Evolutionary conservation across 805 yeast genomes (phyloP).

Genomic region (Starmerella floricola): DNA sequence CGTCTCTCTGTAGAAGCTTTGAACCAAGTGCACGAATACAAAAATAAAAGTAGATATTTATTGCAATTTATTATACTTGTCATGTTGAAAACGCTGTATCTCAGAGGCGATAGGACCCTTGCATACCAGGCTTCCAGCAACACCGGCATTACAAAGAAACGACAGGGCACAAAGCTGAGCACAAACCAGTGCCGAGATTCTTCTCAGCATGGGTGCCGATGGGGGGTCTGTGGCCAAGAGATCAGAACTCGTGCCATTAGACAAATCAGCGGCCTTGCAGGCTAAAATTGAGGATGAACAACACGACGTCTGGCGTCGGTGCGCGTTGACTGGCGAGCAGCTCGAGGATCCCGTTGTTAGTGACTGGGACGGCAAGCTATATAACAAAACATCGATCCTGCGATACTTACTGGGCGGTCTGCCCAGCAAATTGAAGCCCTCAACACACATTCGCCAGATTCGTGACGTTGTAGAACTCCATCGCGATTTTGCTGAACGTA

Average conservation of each 20-base stretch:
- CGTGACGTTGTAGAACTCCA: constrained; percentile 38
- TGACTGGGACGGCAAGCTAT: constrained; percentile 56
- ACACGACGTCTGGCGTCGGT: constrained; percentile 33
- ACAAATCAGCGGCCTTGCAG: neutral
- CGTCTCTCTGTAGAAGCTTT: too few species aligned
- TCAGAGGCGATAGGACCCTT: too few species aligned
- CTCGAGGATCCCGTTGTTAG: constrained; percentile 42
- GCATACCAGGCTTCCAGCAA: too few species aligned
- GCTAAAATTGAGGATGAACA: neutral
- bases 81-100: too few species aligned
- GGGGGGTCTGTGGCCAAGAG: constrained; percentile 63
- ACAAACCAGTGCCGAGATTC: too few species aligned
- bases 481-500: constrained; percentile 22
- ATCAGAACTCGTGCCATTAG: constrained; percentile 34
- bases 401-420: constrained; percentile 39
- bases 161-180: neutral
- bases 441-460: constrained; percentile 30
- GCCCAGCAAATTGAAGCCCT: constrained; percentile 24
- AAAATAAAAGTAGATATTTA: too few species aligned
- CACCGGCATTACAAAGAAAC: neutral
- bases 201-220: constrained; percentile 36
- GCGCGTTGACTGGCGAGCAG: constrained; percentile 36
- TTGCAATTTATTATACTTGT: too few species aligned
- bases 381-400: constrained; percentile 50
- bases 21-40: too few species aligned